A percentile compares a stretch with the other conserved stretches of the same genome.
phyloP scores from a whole-genome alignment of 306 rosid genomes.

The Senna tora region DNA sequence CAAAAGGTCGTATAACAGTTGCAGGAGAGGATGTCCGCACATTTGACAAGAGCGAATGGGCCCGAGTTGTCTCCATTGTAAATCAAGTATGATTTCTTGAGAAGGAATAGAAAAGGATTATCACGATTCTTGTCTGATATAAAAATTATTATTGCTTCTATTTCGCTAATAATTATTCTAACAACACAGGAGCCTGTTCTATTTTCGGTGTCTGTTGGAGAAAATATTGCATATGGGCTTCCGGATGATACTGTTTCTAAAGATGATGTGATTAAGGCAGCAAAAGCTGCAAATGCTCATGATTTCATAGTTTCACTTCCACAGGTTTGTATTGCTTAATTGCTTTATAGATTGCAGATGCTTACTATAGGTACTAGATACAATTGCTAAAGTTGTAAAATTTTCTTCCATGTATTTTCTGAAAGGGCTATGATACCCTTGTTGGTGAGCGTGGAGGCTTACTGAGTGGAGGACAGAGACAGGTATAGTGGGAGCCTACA shows the following conservation, averaged over 20 bases:
- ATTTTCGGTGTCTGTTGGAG: conserved; percentile 93
- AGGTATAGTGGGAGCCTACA: conserved; percentile 54
- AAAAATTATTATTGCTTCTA: conserved; percentile 25
- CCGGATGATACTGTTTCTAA: conserved; percentile 85
- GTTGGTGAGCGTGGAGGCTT: conserved; percentile 99
- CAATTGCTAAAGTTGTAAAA: not conserved
- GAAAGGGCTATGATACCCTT: conserved; percentile 86
- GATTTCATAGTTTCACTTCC: conserved; percentile 95
- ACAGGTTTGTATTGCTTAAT: conserved; percentile 63
- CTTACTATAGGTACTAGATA: not conserved
- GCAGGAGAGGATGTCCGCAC: conserved; percentile 87
- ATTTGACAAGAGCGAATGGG: conserved; percentile 97
- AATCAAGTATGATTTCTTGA: conserved; percentile 68
- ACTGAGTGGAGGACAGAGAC: conserved; percentile 94
- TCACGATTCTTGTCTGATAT: conserved; percentile 27
- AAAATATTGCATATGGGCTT: conserved; percentile 97
- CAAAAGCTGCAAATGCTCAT: conserved; percentile 97
- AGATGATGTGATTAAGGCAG: conserved; percentile 94
- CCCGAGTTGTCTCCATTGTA: conserved; percentile 78
- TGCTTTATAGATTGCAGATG: conserved; percentile 24
- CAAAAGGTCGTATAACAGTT: conserved; percentile 79
- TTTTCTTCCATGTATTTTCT: conserved; percentile 26
- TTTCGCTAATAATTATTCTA: conserved; percentile 16
- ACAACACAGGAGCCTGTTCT: conserved; percentile 85
- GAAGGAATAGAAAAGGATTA: not conserved